These are phyloP conservation scores for Rhodofomes roseus DNA, from an alignment of 1,284 basidiomycete genomes.

Conservation along the genomic window DNA sequence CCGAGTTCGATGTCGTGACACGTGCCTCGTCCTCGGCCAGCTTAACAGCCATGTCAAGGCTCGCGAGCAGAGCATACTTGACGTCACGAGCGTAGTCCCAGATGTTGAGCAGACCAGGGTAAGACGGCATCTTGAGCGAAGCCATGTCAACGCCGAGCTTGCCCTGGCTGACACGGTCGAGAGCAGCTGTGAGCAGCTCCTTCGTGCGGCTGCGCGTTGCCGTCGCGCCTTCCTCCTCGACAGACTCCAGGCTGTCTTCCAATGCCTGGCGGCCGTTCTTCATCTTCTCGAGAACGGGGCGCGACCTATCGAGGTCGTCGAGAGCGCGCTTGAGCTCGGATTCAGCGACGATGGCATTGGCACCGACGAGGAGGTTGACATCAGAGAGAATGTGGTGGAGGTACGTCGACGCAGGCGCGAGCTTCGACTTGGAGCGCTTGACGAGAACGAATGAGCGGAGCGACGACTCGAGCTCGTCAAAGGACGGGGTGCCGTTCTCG, in stretches of 20 bases:
- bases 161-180: conserved; percentile 79
- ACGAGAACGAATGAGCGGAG: conserved; percentile 94
- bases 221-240: conserved; percentile 75
- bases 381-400: conserved; percentile 87
- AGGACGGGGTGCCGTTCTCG: conserved; percentile 63
- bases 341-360: conserved; percentile 86
- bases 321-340: conserved; percentile 77
- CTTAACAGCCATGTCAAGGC: conserved; percentile 81
- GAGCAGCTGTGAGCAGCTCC: conserved; percentile 61
- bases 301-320: conserved; percentile 65
- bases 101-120: conserved; percentile 83
- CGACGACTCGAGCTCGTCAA: conserved; percentile 88
- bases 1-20: conserved; percentile 62
- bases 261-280: conserved; percentile 69
- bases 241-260: conserved; percentile 74
- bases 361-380: conserved; percentile 81
- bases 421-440: conserved; percentile 94
- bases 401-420: conserved; percentile 94
- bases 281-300: conserved; percentile 89
- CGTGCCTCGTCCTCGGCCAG: conserved; percentile 86
- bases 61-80: conserved; percentile 72
- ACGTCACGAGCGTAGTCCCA: conserved; percentile 92
- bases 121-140: conserved; percentile 66
- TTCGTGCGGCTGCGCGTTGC: conserved; percentile 57
- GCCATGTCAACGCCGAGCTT: conserved; percentile 56